These are phyloP conservation scores for Entoloma clypeatum DNA, from an alignment of 1,284 basidiomycete species.

Conservation along the genomic window DNA sequence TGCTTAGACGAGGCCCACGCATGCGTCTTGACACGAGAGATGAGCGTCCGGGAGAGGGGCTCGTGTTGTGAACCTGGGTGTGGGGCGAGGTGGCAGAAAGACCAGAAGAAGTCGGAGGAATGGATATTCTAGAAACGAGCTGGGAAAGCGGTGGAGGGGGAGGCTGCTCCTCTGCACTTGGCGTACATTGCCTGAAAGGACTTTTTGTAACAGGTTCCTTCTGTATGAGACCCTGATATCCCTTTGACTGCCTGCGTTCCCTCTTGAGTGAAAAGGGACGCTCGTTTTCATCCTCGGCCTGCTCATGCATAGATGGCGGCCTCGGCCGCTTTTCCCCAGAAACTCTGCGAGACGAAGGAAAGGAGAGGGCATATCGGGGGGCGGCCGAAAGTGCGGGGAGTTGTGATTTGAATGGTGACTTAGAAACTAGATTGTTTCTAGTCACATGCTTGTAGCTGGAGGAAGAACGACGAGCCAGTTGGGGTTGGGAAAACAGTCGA, in stretches of 20 bases:
- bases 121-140: slow-evolving; percentile 19
- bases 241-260: slow-evolving; percentile 73
- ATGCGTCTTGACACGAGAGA: slow-evolving; percentile 78
- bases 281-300: slow-evolving; percentile 67
- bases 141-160: slow-evolving; percentile 24
- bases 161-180: slow-evolving; percentile 20
- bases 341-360: slow-evolving; percentile 47
- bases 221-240: slow-evolving; percentile 69
- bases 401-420: slow-evolving; percentile 83
- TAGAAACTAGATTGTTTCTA: slow-evolving; percentile 80
- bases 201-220: slow-evolving; percentile 81
- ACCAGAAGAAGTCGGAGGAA: slow-evolving; percentile 22
- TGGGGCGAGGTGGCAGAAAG: slow-evolving; percentile 23
- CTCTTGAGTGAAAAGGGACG: slow-evolving; percentile 67
- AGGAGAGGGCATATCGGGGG: slow-evolving; percentile 31
- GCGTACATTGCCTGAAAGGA: slow-evolving; percentile 57
- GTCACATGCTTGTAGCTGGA: slow-evolving; percentile 81
- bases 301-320: slow-evolving; percentile 61
- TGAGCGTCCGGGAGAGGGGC: slow-evolving; percentile 60
- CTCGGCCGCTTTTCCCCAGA: slow-evolving; percentile 73
- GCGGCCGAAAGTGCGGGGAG: slow-evolving; percentile 41
- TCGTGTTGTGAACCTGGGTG: slow-evolving; percentile 20
- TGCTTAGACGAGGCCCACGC: slow-evolving; percentile 69
- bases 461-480: slow-evolving; percentile 68
- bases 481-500: slow-evolving; percentile 33